phyloP scores from a whole-genome alignment of 805 yeast species.

The Schwanniomyces occidentalis region DNA sequence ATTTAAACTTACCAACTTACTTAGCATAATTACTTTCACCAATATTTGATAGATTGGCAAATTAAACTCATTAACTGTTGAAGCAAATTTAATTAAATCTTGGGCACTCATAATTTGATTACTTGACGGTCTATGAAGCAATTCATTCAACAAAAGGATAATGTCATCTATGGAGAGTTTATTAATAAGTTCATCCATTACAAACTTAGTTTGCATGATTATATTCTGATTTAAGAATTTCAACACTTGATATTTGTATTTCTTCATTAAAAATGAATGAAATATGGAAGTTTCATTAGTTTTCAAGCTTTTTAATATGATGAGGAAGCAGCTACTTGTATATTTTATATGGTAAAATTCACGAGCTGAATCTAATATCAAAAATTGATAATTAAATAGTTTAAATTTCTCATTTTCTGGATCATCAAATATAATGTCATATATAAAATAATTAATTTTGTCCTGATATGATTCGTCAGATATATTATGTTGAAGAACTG shows the following conservation, averaged over 20 bases:
- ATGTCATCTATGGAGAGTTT: constrained; percentile 17
- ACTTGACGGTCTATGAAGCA: constrained; percentile 8
- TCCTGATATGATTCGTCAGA: constrained; percentile 1
- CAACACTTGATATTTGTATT: constrained; percentile 10
- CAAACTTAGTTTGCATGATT: constrained; percentile 17
- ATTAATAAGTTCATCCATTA: constrained; percentile 21
- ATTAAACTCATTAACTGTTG: constrained; percentile 32
- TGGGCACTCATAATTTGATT: constrained; percentile 4
- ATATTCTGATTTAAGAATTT: constrained; percentile 13
- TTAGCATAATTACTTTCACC: constrained; percentile 18
- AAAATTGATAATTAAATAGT: constrained; percentile 10
- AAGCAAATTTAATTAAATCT: constrained; percentile 17
- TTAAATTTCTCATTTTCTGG: not conserved
- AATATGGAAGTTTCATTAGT: constrained; percentile 4
- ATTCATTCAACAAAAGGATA: constrained; percentile 17
- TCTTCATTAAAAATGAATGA: constrained; percentile 2
- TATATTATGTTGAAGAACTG: not conserved
- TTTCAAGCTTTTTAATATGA: constrained; percentile 13
- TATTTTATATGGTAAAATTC: constrained; percentile 12
- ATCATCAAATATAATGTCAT: constrained; percentile 11
- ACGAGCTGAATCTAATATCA: constrained; percentile 14
- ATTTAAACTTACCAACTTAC: constrained; percentile 12
- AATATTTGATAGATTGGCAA: constrained; percentile 34
- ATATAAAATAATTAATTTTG: constrained; percentile 4
- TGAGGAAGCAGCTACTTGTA: constrained; percentile 11